These are phyloP conservation scores for Tanacetum coccineum DNA, from an alignment of 129 eudicot species.

Conservation along the genomic window DNA sequence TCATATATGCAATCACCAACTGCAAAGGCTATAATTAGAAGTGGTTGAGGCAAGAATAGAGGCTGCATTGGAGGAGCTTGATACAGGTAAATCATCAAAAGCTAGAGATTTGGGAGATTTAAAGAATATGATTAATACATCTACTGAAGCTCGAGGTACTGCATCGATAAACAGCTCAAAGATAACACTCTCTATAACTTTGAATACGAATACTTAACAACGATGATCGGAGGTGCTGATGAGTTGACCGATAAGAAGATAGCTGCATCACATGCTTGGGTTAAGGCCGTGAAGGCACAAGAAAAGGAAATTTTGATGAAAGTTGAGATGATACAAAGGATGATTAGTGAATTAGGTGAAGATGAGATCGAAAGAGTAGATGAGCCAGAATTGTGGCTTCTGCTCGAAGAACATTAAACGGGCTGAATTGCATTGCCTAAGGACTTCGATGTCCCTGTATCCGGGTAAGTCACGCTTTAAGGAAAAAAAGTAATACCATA, in stretches of 20 bases:
- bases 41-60: constrained; percentile 48
- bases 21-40: no score
- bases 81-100: constrained; percentile 52
- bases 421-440: no score
- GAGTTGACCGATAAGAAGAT: constrained; percentile 75
- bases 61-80: constrained; percentile 49
- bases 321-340: constrained; percentile 35
- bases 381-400: no score
- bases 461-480: constrained; percentile 19
- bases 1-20: no score
- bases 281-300: constrained; percentile 62
- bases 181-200: no score
- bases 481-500: constrained; percentile 37
- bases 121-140: constrained; percentile 33
- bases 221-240: no score
- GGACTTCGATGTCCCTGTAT: constrained; percentile 12
- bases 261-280: constrained; percentile 80
- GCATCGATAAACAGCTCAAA: constrained; percentile 38
- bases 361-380: no score
- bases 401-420: no score
- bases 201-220: no score
- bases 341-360: constrained; percentile 26
- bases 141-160: constrained; percentile 46
- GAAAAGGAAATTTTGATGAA: constrained; percentile 54
- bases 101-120: constrained; percentile 44